A percentile compares a stretch with the other conserved stretches of the same genome.
These are phyloP conservation scores for Mycena olivaceomarginata DNA, from an alignment of 768 basidiomycete species.

Conservation along the genomic window DNA sequence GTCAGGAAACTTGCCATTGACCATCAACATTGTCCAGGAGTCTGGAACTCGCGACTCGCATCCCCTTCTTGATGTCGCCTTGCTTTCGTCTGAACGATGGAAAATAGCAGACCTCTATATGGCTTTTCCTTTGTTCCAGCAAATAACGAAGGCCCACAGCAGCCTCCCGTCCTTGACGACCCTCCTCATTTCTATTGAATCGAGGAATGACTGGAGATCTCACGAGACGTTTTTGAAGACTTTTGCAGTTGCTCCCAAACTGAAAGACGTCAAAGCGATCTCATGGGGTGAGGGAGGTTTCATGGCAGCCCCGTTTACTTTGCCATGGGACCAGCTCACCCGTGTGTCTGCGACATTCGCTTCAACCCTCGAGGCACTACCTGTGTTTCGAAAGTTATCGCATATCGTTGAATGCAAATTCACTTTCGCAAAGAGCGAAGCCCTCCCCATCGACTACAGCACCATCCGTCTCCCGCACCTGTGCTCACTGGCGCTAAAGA, in stretches of 20 bases:
- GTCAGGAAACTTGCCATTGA: conserved; percentile 1
- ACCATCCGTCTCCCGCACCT: conserved; percentile 12
- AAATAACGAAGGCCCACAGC: background rate
- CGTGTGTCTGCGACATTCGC: conserved; percentile 17
- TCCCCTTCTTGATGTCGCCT: background rate
- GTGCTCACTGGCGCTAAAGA: background rate
- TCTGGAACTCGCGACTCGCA: background rate
- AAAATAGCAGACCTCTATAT: background rate
- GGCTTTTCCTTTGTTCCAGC: background rate
- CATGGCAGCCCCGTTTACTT: conserved; percentile 6
- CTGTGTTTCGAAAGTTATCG: background rate
- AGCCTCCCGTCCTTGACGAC: conserved; percentile 1
- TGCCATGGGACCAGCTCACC: conserved; percentile 34
- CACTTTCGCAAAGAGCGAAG: background rate
- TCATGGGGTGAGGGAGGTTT: background rate
- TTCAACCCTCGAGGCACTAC: conserved; percentile 11
- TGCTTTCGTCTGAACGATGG: conserved; percentile 7
- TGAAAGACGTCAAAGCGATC: background rate
- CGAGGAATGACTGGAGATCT: background rate
- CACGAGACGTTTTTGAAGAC: conserved; percentile 1
- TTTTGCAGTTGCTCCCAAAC: conserved; percentile 3
- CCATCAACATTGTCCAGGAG: conserved; percentile 20
- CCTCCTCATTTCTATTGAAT: background rate
- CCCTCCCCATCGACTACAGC: background rate
- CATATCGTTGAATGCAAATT: conserved; percentile 21